Base-by-base conservation (phyloP, 192 early-diverging fungal genomes). In the Linnemannia schmuckeri region DNA sequence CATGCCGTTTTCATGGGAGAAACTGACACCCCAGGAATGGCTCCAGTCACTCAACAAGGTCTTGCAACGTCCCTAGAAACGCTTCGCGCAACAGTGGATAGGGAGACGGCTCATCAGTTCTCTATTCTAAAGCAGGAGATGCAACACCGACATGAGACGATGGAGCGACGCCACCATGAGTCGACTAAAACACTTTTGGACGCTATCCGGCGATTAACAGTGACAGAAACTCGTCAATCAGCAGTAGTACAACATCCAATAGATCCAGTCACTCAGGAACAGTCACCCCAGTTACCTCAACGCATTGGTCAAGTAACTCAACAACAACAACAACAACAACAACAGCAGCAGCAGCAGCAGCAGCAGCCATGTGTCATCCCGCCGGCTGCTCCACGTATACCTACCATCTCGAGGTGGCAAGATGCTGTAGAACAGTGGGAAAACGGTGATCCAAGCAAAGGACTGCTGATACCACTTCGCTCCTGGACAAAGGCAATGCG, bases 1-100 rank as follows among this genome's bases (percentile, higher is more conserved):
- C 76, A 77, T 47, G 6, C 76, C 6, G 12, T 70, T 24, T 77
- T 77, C 44, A 77, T 69, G 76, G 76, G 63, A 13, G 63, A 40
- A n/a, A 20, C 37, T 12, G 40, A 49, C 4, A n/a, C 74, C 1
- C 20, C 52, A 63, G 41, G 5, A 37, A 18, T 18, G n/a, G 69
- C 30, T 3, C 41, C 42, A 30, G 37, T 68, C 15, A 44, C 41
- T 35, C 61, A 44, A 46, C 57, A 40, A 33, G 20, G 2, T 35
- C 75, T 76, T 18, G 75, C 37, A 41, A 57, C 37, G 37, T 33
- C 75, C 0, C 2, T 76, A n/a, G 72, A 73, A 24, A 2, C 5
- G n/a, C 44, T 41, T 4, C 72, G 72, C 1, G 44, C 30, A 47
- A n/a, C 72, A 33, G 40, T 70, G 35, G 35, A 30, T 6, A 35